These are phyloP conservation scores for Suzukiozyma palmioleophila DNA, from an alignment of 1,139 yeast genomes.

Conservation along the genomic window DNA sequence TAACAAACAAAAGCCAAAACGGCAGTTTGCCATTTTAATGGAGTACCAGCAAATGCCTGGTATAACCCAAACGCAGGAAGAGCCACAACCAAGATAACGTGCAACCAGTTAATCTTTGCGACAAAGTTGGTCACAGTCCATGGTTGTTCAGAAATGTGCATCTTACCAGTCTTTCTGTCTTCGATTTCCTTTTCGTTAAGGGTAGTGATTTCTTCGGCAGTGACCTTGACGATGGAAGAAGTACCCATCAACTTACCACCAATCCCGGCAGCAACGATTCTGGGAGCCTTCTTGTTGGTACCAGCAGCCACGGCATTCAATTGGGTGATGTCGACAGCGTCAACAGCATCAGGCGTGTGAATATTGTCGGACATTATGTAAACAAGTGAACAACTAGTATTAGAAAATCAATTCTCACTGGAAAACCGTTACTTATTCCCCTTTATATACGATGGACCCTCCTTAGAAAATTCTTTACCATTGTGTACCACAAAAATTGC, in stretches of 20 bases:
- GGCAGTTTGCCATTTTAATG: constrained; percentile 53
- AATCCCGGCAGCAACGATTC: constrained; percentile 74
- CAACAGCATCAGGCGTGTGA: constrained; percentile 22
- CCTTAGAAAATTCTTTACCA: no score
- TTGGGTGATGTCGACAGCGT: constrained; percentile 63
- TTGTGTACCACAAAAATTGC: no score
- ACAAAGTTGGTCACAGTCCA: constrained; percentile 84
- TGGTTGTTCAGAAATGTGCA: constrained; percentile 88
- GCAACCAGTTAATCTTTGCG: constrained; percentile 90
- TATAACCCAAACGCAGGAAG: constrained; percentile 66
- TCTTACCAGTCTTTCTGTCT: constrained; percentile 27
- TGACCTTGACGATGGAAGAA: constrained; percentile 60
- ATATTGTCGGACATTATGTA: no score
- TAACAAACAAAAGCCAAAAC: constrained; percentile 61
- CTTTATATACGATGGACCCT: no score
- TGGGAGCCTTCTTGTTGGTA: constrained; percentile 60
- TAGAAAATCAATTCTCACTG: no score
- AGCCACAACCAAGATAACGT: constrained; percentile 67
- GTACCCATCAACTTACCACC: constrained; percentile 82
- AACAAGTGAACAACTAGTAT: no score
- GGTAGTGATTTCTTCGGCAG: constrained; percentile 57
- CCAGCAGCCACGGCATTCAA: constrained; percentile 91
- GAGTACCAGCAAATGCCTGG: constrained; percentile 26
- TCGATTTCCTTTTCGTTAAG: constrained; percentile 53
- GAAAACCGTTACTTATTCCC: no score